These are phyloP conservation scores for Solanum aculeatissimum DNA, from an alignment of 305 asterid species.

Conservation along the genomic window DNA sequence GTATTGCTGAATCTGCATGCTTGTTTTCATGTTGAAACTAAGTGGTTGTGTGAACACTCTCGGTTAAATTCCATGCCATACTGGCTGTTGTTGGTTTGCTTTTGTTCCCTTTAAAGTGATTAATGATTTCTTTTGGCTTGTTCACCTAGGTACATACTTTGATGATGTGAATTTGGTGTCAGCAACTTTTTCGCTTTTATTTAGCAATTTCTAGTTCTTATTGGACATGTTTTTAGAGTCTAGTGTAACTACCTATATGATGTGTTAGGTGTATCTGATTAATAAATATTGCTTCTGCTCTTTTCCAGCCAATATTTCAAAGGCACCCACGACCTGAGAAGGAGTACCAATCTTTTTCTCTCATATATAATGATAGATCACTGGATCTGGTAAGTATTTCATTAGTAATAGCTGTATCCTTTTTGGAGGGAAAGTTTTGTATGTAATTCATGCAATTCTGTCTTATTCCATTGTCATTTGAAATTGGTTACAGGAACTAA, in stretches of 20 bases:
- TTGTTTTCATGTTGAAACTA: not conserved
- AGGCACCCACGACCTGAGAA: constrained; percentile 94
- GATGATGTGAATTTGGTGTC: not conserved
- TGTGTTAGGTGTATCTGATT: not conserved
- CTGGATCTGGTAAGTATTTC: constrained; percentile 80
- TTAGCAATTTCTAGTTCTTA: not conserved
- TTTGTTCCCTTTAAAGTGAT: not conserved
- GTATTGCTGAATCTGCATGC: not conserved
- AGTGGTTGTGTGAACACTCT: not conserved
- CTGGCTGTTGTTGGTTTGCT: not conserved
- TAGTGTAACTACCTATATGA: not conserved
- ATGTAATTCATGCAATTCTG: constrained; percentile 1
- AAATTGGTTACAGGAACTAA: not conserved
- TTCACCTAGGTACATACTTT: not conserved
- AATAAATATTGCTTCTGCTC: constrained; percentile 9
- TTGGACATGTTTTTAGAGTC: not conserved
- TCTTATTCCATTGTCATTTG: constrained; percentile 7
- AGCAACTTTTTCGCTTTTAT: not conserved
- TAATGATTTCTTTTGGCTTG: not conserved
- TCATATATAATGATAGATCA: constrained; percentile 84
- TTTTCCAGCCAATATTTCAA: constrained; percentile 75
- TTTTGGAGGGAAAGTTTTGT: constrained; percentile 3
- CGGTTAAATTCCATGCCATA: not conserved
- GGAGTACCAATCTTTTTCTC: constrained; percentile 95
- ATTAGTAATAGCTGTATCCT: not conserved